Percentiles rank a stretch among this genome's conserved stretches.
phyloP scores from a whole-genome alignment of 805 yeast genomes.

The Metschnikowia peoriensis region DNA sequence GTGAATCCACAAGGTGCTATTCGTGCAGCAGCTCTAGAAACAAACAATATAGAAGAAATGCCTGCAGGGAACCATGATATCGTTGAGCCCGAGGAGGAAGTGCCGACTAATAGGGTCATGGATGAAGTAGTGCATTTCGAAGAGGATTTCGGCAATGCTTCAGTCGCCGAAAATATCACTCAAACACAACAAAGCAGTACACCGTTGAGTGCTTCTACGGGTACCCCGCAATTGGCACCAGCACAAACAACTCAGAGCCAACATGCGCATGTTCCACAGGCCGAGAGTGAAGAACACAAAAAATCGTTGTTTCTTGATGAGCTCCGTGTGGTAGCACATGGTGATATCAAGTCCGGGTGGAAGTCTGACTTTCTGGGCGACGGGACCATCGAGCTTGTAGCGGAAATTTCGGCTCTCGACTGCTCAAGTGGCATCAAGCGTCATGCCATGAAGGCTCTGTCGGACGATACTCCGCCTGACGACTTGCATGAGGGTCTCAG shows the following conservation, averaged over 20 bases:
- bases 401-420: slow-evolving; percentile 61
- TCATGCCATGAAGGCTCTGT: slow-evolving; percentile 45
- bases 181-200: neutral
- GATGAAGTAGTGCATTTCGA: slow-evolving; percentile 19
- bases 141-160: slow-evolving; percentile 16
- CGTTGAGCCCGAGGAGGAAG: slow-evolving; percentile 14
- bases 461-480: slow-evolving; percentile 30
- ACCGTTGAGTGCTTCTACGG: neutral
- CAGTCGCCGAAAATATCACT: neutral
- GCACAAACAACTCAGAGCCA: neutral
- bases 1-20: slow-evolving; percentile 9
- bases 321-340: slow-evolving; percentile 66
- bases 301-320: slow-evolving; percentile 61
- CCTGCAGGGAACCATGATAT: slow-evolving; percentile 13
- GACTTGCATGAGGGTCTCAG: slow-evolving; percentile 27
- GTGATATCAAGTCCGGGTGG: slow-evolving; percentile 92
- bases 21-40: slow-evolving; percentile 8
- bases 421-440: slow-evolving; percentile 51
- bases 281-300: neutral
- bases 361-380: slow-evolving; percentile 79
- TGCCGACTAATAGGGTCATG: slow-evolving; percentile 15
- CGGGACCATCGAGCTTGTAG: slow-evolving; percentile 79
- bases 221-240: neutral
- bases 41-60: neutral
- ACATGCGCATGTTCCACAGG: neutral